Evolutionary conservation across 306 rosid species (phyloP), one percentile per base, ranked within the genome.

Genomic region (Rubus idaeus): DNA sequence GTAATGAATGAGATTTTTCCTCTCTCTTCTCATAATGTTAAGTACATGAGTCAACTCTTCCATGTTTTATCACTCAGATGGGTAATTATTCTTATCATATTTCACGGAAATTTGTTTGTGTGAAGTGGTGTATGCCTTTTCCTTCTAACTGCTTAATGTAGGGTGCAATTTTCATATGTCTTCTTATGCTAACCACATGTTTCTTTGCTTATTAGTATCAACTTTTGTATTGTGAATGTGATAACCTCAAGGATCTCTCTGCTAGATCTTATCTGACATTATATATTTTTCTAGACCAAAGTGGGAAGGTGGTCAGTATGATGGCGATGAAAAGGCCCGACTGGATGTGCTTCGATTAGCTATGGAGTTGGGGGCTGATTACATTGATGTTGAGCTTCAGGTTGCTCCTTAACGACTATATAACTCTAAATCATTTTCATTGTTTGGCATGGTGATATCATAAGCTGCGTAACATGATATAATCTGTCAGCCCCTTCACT

Each of bases 221-320:
- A 12, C 49, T 52, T 20, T 47, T 35, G 18, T 37, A 47, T 49
- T 47, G 10, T 55, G 64, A 10, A 9, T 58, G 5, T 73, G 50
- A 58, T 74, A 62, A 66, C 49, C 46, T 47, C 51, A 77, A 68
- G 51, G 55, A 61, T 74, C 42, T 20, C 4, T 11, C 4, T 9
- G 57, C 37, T 18, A 47, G 21, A 21, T 76, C 70, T 45, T 61
- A 41, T 82, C 52, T 78, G 76, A 73, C 35, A 67, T 46, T 70
- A 10, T 80, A 30, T 68, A 42, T 71, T 72, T 72, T 79, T 50
- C 76, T 70, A 91, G 98, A 85, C 98, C 98, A 9, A 87, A 46
- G 26, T 93, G 97, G 98, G 97, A 91, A 78, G 97, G 97, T 53
- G 98, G 98, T 62, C 84, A 60, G 82, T 93, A 93, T 66, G 91